Percentiles rank a stretch among this genome's conserved stretches.
Evolutionary conservation across 2,329 filamentous ascomycete species (phyloP).

Genomic region (Calonectria hawksworthii): DNA sequence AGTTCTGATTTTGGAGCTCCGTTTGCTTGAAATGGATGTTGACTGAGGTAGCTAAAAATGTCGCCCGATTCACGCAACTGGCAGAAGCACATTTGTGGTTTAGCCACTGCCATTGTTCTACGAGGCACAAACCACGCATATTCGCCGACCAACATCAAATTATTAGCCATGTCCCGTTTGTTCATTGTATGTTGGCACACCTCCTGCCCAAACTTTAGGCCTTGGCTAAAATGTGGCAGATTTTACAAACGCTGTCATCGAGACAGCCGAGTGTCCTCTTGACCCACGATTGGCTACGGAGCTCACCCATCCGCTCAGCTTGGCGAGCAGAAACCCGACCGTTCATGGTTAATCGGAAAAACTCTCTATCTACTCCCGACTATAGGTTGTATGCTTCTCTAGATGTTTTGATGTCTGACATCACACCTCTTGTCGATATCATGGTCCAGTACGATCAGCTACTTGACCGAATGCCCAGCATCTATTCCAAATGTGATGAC

Average conservation of each 20-base stretch:
- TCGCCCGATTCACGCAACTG: background rate
- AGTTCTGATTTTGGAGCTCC: no score
- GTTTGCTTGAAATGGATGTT: background rate
- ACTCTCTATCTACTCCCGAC: background rate
- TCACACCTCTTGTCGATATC: background rate
- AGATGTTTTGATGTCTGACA: background rate
- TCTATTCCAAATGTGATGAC: background rate
- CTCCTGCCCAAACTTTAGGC: no score
- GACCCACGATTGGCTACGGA: background rate
- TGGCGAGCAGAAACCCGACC: background rate
- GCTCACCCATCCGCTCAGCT: background rate
- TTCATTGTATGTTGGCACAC: background rate
- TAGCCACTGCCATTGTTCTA: background rate
- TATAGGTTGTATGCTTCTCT: background rate
- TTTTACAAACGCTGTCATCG: background rate
- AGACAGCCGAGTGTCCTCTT: background rate
- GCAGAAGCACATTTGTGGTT: slow-evolving; percentile 2
- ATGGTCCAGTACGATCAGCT: background rate
- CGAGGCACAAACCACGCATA: background rate
- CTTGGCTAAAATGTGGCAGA: background rate
- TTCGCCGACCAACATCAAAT: background rate
- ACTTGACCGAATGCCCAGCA: background rate
- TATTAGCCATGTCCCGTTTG: background rate
- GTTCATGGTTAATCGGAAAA: background rate
- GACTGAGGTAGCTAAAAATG: background rate